A percentile compares a stretch with the other conserved stretches of the same genome.
These are phyloP conservation scores for Trichosanthes truncata DNA, from an alignment of 306 rosid species.

Conservation along the genomic window DNA sequence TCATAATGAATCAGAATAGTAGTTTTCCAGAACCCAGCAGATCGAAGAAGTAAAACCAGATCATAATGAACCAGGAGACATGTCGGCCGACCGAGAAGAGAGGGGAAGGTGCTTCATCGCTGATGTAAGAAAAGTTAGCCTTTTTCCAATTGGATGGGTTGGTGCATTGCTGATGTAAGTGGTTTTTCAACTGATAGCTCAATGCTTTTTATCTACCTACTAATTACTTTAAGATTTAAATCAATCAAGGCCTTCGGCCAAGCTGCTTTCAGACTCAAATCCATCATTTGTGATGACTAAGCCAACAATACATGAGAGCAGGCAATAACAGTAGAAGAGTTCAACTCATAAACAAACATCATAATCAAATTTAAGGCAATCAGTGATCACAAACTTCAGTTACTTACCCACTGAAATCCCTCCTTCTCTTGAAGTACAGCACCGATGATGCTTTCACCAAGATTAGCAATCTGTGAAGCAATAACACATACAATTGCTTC, in stretches of 20 bases:
- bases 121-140: neutral
- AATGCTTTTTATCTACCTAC: neutral
- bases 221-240: neutral
- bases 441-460: slow-evolving; percentile 96
- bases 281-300: neutral
- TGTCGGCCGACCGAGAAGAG: neutral
- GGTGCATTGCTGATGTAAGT: neutral
- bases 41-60: neutral
- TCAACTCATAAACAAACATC: neutral
- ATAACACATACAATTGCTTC: slow-evolving; percentile 71
- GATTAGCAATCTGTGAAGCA: slow-evolving; percentile 91
- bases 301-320: neutral
- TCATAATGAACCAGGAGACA: neutral
- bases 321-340: neutral
- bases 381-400: neutral
- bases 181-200: neutral
- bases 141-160: neutral
- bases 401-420: slow-evolving; percentile 85
- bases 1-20: neutral
- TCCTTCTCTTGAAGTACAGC: slow-evolving; percentile 89
- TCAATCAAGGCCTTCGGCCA: neutral
- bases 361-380: neutral
- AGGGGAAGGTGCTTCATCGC: neutral
- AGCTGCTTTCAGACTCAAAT: neutral
- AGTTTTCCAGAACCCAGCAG: neutral